phyloP scores from a whole-genome alignment of 345 rosid species.

The Cardiospermum halicacabum region DNA sequence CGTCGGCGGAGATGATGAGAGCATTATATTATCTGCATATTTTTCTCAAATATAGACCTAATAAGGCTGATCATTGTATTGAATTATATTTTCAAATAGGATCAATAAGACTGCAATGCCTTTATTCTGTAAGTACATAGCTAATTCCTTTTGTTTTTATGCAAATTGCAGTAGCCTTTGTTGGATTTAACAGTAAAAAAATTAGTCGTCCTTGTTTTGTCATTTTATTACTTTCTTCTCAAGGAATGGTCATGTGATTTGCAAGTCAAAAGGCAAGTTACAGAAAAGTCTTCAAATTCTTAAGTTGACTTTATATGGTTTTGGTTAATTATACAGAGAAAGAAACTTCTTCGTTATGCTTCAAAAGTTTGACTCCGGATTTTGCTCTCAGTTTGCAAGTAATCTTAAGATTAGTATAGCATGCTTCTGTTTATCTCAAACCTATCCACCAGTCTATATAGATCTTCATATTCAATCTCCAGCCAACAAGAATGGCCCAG shows the following conservation, averaged over 20 bases:
- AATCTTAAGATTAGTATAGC: neutral
- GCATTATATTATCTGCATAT: slow-evolving; percentile 47
- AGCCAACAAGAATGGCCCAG: neutral
- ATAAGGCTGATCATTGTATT: neutral
- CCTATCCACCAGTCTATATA: neutral
- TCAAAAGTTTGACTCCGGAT: neutral
- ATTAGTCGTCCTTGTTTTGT: neutral
- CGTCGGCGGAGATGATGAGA: slow-evolving; percentile 30
- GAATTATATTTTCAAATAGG: neutral
- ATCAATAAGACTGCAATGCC: neutral
- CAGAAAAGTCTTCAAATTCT: neutral
- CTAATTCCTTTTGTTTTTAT: neutral
- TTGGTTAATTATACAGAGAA: neutral
- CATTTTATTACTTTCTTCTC: neutral
- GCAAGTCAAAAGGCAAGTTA: too few species aligned
- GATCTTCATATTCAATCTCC: neutral
- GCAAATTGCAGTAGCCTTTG: neutral
- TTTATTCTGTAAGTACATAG: neutral
- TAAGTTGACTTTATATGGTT: neutral
- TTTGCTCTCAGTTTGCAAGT: neutral
- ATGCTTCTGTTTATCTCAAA: neutral
- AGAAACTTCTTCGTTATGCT: neutral
- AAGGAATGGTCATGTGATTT: too few species aligned
- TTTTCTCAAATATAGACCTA: slow-evolving; percentile 36
- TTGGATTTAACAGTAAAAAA: neutral